Evolutionary conservation across 176 grass and related monocot species (phyloP).

Genomic region (Raddia guianensis): DNA sequence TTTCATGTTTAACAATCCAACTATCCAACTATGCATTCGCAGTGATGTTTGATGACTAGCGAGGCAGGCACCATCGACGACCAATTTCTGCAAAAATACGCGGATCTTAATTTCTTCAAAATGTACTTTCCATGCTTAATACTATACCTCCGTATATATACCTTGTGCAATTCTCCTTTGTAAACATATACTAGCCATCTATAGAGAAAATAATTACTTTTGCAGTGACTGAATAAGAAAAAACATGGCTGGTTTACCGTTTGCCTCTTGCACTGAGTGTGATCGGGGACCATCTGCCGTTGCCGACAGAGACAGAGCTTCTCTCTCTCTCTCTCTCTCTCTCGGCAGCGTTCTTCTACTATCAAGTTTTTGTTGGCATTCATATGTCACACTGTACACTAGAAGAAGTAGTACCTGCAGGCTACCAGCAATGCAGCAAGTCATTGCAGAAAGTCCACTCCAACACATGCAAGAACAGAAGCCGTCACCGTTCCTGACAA

Average conservation of each 20-base stretch:
- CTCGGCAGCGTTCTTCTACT: slow-evolving; percentile 14
- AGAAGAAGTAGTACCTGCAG: neutral
- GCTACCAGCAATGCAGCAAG: neutral
- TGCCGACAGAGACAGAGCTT: slow-evolving; percentile 31
- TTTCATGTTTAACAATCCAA: slow-evolving; percentile 26
- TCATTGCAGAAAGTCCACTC: slow-evolving; percentile 9
- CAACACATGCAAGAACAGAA: neutral
- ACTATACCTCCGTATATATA: neutral
- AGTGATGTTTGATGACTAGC: slow-evolving; percentile 14
- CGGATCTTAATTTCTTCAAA: neutral
- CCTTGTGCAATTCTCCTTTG: slow-evolving; percentile 6
- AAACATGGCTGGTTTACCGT: neutral
- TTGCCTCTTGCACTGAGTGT: slow-evolving; percentile 40
- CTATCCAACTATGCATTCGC: slow-evolving; percentile 21
- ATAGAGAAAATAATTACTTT: neutral
- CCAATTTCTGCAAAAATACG: neutral
- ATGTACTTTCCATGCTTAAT: neutral
- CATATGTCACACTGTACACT: slow-evolving; percentile 1
- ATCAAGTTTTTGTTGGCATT: neutral
- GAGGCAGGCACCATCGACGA: neutral
- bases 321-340: neutral
- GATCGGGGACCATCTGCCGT: slow-evolving; percentile 39
- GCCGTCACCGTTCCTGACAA: neutral
- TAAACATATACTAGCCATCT: neutral
- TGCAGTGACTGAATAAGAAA: neutral